Base-by-base conservation (phyloP, 2,329 filamentous ascomycete genomes). In the Phialocephala sp. region DNA sequence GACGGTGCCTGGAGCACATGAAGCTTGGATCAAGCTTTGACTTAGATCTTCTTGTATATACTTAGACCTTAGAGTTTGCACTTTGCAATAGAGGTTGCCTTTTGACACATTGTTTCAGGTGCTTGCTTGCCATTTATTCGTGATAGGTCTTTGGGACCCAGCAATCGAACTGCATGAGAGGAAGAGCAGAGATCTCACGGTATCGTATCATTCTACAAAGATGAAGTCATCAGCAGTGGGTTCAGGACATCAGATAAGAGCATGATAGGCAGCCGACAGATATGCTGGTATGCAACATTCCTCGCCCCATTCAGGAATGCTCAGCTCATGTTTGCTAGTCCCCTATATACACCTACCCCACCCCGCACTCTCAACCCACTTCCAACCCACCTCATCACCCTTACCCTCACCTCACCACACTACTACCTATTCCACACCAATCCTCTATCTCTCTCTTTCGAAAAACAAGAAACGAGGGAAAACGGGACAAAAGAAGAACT, bases 1-100 rank as follows among this genome's bases (percentile, higher is more conserved):
- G 63, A 65, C 24, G 64, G 63, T 71, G 66, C 68, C 64, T 37
- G 68, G 66, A 64, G 66, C 65, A 71, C 65, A 64, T 15, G 43
- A 56, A 43, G 54, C 37, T 60, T 61, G 35, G 60, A 60, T 64
- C 32, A n/a, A 52, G 22, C 43, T 41, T 15, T n/a, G 37, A 22
- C 39, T 64, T 65, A 60, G 62, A 64, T 15, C 39, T 72, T 68
- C 63, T 65, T 72, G 70, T 72, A 72, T 54, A 72, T 72, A 71
- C 69, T 72, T 72, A 70, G 60, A 72, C 60, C 64, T 69, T 70
- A 64, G 57, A 69, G 68, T 66, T 66, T 71, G 66, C 62, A 59
- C 39, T 35, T 60, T 66, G 61, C 63, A 64, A 68, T 65, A 64
- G 50, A 54, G 50, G 50, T 54, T 54, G 50, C 27, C 18, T 35